These are phyloP conservation scores for Erigeron canadensis DNA, from an alignment of 129 eudicot genomes.

Conservation along the genomic window DNA sequence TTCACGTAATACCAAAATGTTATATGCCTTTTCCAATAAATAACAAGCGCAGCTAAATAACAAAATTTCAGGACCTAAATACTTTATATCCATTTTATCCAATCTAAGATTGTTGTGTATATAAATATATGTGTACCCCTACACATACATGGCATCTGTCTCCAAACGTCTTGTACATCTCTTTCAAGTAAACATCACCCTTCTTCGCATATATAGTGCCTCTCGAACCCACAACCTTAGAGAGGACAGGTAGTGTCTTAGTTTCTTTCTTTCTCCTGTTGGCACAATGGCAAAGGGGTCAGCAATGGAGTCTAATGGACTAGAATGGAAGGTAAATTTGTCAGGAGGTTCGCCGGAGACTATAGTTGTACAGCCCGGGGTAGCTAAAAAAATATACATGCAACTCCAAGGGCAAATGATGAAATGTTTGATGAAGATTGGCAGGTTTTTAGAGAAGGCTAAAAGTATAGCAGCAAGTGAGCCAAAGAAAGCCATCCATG, in stretches of 20 bases:
- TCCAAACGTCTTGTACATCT: conserved; percentile 11
- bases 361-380: conserved; percentile 26
- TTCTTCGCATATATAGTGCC: neutral
- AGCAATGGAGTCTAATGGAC: conserved; percentile 31
- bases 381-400: conserved; percentile 14
- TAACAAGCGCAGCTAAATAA: too few relatives aligned
- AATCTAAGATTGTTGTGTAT: neutral
- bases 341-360: conserved; percentile 35
- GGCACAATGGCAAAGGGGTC: conserved; percentile 31
- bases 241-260: neutral
- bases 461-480: conserved; percentile 58
- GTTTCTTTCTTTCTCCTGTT: neutral
- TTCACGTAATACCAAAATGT: too few relatives aligned
- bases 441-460: conserved; percentile 49
- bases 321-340: conserved; percentile 66
- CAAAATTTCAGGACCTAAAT: too few relatives aligned
- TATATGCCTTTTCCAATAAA: too few relatives aligned
- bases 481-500: conserved; percentile 70
- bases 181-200: neutral
- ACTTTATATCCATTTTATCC: too few relatives aligned
- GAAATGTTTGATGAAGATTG: conserved; percentile 25
- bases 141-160: conserved; percentile 15
- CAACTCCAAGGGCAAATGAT: conserved; percentile 26
- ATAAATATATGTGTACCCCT: conserved; percentile 4
- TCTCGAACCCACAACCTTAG: neutral